Conservation (phyloP, 495 filamentous ascomycete genomes). For the Bryoglossum gracile region DNA sequence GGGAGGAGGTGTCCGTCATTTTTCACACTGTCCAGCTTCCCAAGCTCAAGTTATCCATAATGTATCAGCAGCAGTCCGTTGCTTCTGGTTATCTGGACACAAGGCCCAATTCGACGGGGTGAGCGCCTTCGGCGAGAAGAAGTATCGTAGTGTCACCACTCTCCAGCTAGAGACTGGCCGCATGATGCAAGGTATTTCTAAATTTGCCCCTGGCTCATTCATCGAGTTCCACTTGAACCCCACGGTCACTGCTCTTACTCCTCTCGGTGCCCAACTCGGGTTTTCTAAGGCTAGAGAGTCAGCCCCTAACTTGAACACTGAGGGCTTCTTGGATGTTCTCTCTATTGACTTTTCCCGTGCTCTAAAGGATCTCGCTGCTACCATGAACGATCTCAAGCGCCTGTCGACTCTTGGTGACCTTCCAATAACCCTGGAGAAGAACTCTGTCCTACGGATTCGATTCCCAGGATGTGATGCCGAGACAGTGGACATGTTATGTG, state of each 20-base stretch:
- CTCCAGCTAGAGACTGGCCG: conserved; percentile 63
- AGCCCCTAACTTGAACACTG: conserved; percentile 57
- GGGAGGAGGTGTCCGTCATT: conserved; percentile 70
- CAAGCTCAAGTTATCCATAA: conserved; percentile 91
- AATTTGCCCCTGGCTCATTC: conserved; percentile 61
- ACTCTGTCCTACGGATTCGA: conserved; percentile 61
- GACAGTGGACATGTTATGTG: conserved; percentile 75
- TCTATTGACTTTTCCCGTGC: conserved; percentile 85
- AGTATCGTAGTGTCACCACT: conserved; percentile 60
- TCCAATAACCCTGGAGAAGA: conserved; percentile 61
- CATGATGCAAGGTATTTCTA: conserved; percentile 48
- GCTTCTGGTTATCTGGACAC: conserved; percentile 81
- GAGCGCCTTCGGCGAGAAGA: conserved; percentile 62
- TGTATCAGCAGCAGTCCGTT: conserved; percentile 82
- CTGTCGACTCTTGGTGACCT: conserved; percentile 73
- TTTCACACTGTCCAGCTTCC: conserved; percentile 77
- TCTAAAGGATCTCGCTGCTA: conserved; percentile 70
- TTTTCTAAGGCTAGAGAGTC: conserved; percentile 16
- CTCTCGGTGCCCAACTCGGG: conserved; percentile 33
- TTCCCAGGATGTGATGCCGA: conserved; percentile 87
- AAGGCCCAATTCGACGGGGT: conserved; percentile 78
- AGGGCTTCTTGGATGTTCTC: conserved; percentile 74
- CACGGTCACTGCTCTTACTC: conserved; percentile 76
- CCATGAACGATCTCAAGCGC: conserved; percentile 74
- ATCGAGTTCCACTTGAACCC: conserved; percentile 81